Percentiles rank a stretch among this genome's conserved stretches.
Evolutionary conservation across 1,139 yeast genomes (phyloP).

Genomic region (Pichia sp.): DNA sequence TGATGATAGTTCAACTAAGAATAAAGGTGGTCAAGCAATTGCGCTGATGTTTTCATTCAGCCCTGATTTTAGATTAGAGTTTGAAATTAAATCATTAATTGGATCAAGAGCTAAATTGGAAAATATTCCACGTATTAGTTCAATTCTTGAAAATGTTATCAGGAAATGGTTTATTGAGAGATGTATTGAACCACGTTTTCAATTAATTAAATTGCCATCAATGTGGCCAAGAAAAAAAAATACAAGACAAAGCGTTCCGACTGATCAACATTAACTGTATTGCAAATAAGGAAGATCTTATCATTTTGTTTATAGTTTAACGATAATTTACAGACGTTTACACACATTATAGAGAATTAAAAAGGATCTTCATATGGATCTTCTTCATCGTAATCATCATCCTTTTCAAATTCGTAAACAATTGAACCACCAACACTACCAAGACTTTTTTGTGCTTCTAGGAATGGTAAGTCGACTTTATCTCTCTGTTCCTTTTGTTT

Average conservation of each 20-base stretch:
- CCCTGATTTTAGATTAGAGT: constrained; percentile 85
- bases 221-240: constrained; percentile 86
- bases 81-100: constrained; percentile 75
- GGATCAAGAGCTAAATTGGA: constrained; percentile 91
- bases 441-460: constrained; percentile 75
- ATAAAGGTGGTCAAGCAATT: constrained; percentile 33
- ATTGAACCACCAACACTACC: constrained; percentile 81
- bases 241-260: constrained; percentile 38
- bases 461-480: constrained; percentile 79
- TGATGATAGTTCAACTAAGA: neutral
- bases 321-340: too few relatives aligned
- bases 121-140: constrained; percentile 87
- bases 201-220: constrained; percentile 75
- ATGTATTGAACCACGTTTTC: constrained; percentile 90
- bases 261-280: constrained; percentile 1
- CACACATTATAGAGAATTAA: constrained; percentile 1
- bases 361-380: constrained; percentile 96
- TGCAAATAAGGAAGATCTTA: neutral
- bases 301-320: neutral
- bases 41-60: constrained; percentile 83
- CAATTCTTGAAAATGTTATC: constrained; percentile 73
- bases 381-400: constrained; percentile 91
- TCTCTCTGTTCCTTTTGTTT: constrained; percentile 75
- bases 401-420: constrained; percentile 73
- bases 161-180: constrained; percentile 88